phyloP scores from a whole-genome alignment of 1,284 basidiomycete species.

The Tremellales sp. region DNA sequence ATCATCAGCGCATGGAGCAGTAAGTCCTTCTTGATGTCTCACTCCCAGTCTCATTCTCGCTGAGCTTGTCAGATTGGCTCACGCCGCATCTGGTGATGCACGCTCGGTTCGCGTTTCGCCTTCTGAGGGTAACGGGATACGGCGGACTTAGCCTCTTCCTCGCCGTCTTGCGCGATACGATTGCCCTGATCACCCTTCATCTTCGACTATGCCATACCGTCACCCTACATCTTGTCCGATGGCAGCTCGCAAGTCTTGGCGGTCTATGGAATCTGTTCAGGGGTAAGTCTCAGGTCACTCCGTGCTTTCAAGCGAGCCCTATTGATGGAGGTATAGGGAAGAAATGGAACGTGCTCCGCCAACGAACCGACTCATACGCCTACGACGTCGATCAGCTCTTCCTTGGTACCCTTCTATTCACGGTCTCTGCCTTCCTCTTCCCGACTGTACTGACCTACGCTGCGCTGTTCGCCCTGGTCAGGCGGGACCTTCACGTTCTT shows the following conservation, averaged over 20 bases:
- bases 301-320: not conserved
- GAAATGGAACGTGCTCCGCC: conserved; percentile 73
- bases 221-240: conserved; percentile 62
- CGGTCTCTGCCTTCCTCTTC: conserved; percentile 80
- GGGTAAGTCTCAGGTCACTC: conserved; percentile 54
- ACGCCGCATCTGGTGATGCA: too few relatives aligned
- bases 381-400: conserved; percentile 93
- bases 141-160: conserved; percentile 33
- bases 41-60: not conserved
- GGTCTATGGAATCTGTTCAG: conserved; percentile 92
- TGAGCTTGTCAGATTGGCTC: not conserved
- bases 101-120: conserved; percentile 15
- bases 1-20: conserved; percentile 65
- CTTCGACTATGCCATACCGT: conserved; percentile 67
- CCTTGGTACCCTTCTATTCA: conserved; percentile 92
- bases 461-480: conserved; percentile 68
- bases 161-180: conserved; percentile 24
- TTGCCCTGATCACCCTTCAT: conserved; percentile 60
- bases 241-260: conserved; percentile 59
- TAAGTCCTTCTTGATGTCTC: conserved; percentile 47
- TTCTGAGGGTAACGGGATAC: conserved; percentile 9
- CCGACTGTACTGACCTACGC: conserved; percentile 89
- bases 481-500: conserved; percentile 29
- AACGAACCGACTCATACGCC: conserved; percentile 76
- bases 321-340: conserved; percentile 58